Conservation (phyloP, 768 basidiomycete species). For the Phanerochaete sordida region DNA sequence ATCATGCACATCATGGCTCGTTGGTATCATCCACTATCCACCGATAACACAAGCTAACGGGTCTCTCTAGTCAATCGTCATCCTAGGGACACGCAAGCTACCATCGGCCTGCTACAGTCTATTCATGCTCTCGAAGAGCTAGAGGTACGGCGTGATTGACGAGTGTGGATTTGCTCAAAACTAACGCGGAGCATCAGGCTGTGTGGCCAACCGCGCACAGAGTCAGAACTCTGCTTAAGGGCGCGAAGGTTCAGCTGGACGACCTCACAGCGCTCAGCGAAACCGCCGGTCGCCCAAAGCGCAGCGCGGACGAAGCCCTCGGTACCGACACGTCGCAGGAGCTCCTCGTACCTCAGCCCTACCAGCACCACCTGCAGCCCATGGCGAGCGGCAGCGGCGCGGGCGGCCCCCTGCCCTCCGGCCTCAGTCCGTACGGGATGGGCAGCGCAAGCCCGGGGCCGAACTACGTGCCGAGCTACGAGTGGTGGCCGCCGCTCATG, state of each 20-base stretch:
- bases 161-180: neutral
- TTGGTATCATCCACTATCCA: conserved; percentile 32
- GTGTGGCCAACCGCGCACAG: conserved; percentile 72
- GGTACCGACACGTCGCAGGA: conserved; percentile 15
- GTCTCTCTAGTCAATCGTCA: conserved; percentile 55
- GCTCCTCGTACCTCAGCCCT: conserved; percentile 9
- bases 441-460: neutral
- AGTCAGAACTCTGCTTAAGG: conserved; percentile 63
- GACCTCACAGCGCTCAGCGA: conserved; percentile 6
- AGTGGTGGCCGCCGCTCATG: conserved; percentile 24
- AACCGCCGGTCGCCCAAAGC: conserved; percentile 17
- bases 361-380: too few species aligned
- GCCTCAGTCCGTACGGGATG: neutral
- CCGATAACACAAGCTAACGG: conserved; percentile 11
- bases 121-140: conserved; percentile 63
- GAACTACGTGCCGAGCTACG: conserved; percentile 20
- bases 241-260: conserved; percentile 55
- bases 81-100: conserved; percentile 69
- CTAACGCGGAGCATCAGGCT: conserved; percentile 33
- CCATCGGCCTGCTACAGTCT: conserved; percentile 60
- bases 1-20: conserved; percentile 79
- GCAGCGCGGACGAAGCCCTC: conserved; percentile 20
- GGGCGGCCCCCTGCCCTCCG: neutral
- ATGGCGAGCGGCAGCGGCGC: neutral
- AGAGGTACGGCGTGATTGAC: too few species aligned